Percentiles rank a stretch among this genome's conserved stretches.
phyloP scores from a whole-genome alignment of 805 yeast species.

The Blastobotrys muscicola region DNA sequence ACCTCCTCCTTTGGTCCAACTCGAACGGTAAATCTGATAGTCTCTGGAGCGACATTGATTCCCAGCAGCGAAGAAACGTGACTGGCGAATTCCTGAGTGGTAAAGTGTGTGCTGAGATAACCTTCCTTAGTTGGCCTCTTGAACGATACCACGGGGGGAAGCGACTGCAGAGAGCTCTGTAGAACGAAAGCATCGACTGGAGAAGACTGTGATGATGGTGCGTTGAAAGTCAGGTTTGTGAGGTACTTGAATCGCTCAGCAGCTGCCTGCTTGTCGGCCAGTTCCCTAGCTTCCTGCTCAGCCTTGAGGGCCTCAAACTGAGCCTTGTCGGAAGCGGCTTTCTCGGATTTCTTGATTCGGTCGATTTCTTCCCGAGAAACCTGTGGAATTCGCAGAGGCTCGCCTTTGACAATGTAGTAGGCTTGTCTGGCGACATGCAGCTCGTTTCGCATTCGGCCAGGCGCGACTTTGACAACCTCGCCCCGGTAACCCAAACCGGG shows the following conservation, averaged over 20 bases:
- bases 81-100: slow-evolving; percentile 6
- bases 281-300: neutral
- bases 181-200: neutral
- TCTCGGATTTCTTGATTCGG: neutral
- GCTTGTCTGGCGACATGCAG: slow-evolving; percentile 69
- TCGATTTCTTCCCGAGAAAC: slow-evolving; percentile 3
- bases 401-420: slow-evolving; percentile 42
- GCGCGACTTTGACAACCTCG: slow-evolving; percentile 62
- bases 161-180: slow-evolving; percentile 3
- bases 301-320: slow-evolving; percentile 3
- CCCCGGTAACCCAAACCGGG: slow-evolving; percentile 60
- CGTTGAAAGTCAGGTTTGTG: slow-evolving; percentile 6
- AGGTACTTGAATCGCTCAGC: neutral
- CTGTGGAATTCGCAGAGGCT: slow-evolving; percentile 21
- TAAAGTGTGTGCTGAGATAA: slow-evolving; percentile 5
- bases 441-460: slow-evolving; percentile 74
- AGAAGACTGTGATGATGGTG: neutral
- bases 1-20: slow-evolving; percentile 1
- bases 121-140: slow-evolving; percentile 8
- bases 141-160: slow-evolving; percentile 3
- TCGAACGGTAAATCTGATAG: slow-evolving; percentile 4
- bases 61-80: slow-evolving; percentile 11
- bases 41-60: slow-evolving; percentile 4
- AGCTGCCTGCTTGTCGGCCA: neutral
- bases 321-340: slow-evolving; percentile 1